Base-by-base conservation (phyloP, 805 yeast species). In the Myxozyma vanderwaltii region DNA sequence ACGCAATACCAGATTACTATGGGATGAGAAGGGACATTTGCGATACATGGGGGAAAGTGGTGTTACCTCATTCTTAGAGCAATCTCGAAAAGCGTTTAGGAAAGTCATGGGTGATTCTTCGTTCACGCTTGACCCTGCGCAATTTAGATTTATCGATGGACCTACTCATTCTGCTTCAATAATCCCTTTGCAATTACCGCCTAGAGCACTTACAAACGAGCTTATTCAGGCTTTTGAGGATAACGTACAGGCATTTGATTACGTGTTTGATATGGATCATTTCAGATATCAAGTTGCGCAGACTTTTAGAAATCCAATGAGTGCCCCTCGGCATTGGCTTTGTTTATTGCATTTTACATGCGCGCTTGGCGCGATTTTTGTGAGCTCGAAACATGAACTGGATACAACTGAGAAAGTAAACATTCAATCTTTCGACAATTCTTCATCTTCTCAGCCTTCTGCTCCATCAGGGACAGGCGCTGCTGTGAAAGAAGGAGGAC, bases 1-100 rank as follows among this genome's bases (percentile, higher is more conserved):
- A 13, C 64, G 58, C 3, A 60, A 60, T 19, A 58, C 76, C 21
- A 68, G 77, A 43, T 63, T 76, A 24, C 58, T 77, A 15, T 69
- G 70, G 65, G 81, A 77, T 57, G 70, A 69, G 12, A 70, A 71
- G 7, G 79, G 79, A 0, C 74, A 72, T 26, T 59, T 74, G 26
- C 65, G 79, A 17, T 77, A 76, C 57, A 64, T 77, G 59, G 81
- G 81, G 7, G 81, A 78, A 54, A 72, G 77, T 36, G 76, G 78
- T 26, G 76, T 79, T 0, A 69, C 76, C 6, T 75, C 81, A 1
- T 70, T 77, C 43, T 67, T 79, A 5, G 68, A 75, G 35, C 81
- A 79, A 60, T 71, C 76, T 2, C 66, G 80, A 10, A 75, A 73
- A 53, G 67, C 78, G 0, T 78, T 77, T 61, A 59, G 64, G 29